Conservation (phyloP, 768 basidiomycete species). For the Arthromyces matolae region DNA sequence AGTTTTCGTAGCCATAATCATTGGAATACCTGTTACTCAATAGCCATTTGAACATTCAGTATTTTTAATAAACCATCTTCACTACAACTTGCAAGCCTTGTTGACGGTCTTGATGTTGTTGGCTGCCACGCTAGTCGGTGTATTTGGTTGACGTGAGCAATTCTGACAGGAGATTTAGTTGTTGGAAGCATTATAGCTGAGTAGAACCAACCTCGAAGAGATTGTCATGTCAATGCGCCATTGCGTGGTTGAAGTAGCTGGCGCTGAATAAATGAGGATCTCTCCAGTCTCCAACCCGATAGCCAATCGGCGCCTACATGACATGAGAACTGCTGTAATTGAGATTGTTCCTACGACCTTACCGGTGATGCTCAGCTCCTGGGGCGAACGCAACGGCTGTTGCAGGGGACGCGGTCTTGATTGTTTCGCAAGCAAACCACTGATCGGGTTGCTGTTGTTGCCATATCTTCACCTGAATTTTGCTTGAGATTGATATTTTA, state of each 20-base stretch:
- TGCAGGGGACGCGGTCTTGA: conserved; percentile 73
- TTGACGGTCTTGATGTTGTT: conserved; percentile 23
- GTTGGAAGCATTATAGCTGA: background rate
- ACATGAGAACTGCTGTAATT: no score
- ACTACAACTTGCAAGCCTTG: conserved; percentile 79
- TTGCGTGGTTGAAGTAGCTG: conserved; percentile 22
- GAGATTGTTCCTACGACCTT: conserved; percentile 12
- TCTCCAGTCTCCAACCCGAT: conserved; percentile 83
- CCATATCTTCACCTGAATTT: conserved; percentile 82
- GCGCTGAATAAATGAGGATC: conserved; percentile 58
- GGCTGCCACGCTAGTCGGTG: conserved; percentile 82
- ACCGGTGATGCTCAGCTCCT: conserved; percentile 32
- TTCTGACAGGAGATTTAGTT: conserved; percentile 35
- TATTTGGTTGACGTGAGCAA: conserved; percentile 75
- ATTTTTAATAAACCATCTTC: conserved; percentile 91
- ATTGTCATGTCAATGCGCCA: conserved; percentile 50
- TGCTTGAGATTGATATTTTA: background rate
- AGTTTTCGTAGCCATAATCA: conserved; percentile 38
- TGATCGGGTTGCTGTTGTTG: conserved; percentile 30
- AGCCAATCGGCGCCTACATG: conserved; percentile 61
- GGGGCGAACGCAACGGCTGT: conserved; percentile 73
- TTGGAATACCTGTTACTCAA: conserved; percentile 45
- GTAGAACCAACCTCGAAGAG: conserved; percentile 44
- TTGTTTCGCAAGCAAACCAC: conserved; percentile 57
- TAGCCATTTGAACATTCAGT: conserved; percentile 53